phyloP scores from a whole-genome alignment of 2,329 filamentous ascomycete genomes.

The Phaeomoniella chlamydospora region DNA sequence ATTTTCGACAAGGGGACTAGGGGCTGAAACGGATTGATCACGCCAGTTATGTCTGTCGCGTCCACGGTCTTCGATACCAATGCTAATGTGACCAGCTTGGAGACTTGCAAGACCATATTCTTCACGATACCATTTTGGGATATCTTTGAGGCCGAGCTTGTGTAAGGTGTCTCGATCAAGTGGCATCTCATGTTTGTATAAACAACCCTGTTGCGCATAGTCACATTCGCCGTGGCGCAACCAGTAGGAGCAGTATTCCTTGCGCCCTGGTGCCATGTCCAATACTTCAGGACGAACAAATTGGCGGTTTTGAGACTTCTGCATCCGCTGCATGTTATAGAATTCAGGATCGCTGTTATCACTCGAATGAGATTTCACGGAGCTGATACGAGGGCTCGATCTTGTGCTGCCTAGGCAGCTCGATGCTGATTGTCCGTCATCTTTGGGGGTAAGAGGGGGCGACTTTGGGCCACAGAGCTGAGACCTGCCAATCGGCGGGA shows the following conservation, averaged over 20 bases:
- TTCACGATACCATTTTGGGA: slow-evolving; percentile 43
- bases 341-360: not conserved
- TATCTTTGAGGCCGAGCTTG: slow-evolving; percentile 49
- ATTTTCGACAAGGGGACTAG: not conserved
- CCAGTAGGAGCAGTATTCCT: slow-evolving; percentile 82
- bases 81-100: slow-evolving; percentile 3
- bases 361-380: not conserved
- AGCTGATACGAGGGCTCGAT: not conserved
- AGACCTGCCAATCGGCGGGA: not conserved
- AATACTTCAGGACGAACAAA: not conserved
- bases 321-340: not conserved
- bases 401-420: not conserved
- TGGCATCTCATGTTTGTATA: slow-evolving; percentile 86
- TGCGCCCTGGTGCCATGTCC: slow-evolving; percentile 34
- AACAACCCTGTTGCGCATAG: slow-evolving; percentile 74
- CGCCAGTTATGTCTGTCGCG: not conserved
- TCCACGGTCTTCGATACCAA: not conserved
- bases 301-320: not conserved
- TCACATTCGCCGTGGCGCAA: slow-evolving; percentile 73
- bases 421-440: not conserved
- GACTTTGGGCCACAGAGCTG: not conserved
- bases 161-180: slow-evolving; percentile 49
- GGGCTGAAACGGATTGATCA: not conserved
- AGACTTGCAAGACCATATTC: slow-evolving; percentile 21
- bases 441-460: not conserved